Conservation (phyloP, 352 stramenopile species). For the Globisporangium viniferum region DNA sequence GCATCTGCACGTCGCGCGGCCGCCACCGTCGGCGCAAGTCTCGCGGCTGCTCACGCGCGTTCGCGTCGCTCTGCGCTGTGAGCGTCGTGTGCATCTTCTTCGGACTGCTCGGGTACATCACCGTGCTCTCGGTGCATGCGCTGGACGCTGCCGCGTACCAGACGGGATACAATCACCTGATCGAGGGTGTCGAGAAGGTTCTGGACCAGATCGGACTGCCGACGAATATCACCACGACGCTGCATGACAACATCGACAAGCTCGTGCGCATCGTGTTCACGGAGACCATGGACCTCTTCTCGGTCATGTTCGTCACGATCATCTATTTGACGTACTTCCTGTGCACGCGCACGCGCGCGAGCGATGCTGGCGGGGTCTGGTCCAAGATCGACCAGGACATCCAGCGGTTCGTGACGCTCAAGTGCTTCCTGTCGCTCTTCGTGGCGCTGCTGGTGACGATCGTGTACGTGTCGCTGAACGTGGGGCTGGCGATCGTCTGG, state of each 20-base stretch:
- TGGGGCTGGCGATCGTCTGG: conserved; percentile 84
- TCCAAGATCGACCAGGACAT: conserved; percentile 89
- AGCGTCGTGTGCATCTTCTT: conserved; percentile 88
- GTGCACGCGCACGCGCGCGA: conserved; percentile 78
- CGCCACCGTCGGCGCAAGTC: conserved; percentile 74
- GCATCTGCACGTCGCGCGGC: conserved; percentile 75
- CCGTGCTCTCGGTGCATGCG: conserved; percentile 80
- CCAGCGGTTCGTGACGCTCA: conserved; percentile 86
- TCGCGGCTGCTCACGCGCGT: conserved; percentile 76
- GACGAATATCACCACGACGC: conserved; percentile 86
- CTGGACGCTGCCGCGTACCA: conserved; percentile 82
- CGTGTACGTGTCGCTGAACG: conserved; percentile 88
- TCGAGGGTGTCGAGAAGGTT: conserved; percentile 61
- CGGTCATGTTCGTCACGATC: conserved; percentile 88
- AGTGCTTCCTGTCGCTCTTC: conserved; percentile 87
- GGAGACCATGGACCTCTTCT: conserved; percentile 87
- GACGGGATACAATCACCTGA: conserved; percentile 73
- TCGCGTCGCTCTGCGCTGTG: conserved; percentile 78
- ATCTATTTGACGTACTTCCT: conserved; percentile 90
- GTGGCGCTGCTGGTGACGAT: conserved; percentile 86
- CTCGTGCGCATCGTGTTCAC: conserved; percentile 79
- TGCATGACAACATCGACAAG: conserved; percentile 90
- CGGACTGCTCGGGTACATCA: conserved; percentile 83
- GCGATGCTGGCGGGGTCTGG: conserved; percentile 82
- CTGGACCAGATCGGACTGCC: conserved; percentile 73